Evolutionary conservation across 2,329 filamentous ascomycete genomes (phyloP), one percentile per base, ranked within the genome.

Genomic region (Pleomassaria siparia): DNA sequence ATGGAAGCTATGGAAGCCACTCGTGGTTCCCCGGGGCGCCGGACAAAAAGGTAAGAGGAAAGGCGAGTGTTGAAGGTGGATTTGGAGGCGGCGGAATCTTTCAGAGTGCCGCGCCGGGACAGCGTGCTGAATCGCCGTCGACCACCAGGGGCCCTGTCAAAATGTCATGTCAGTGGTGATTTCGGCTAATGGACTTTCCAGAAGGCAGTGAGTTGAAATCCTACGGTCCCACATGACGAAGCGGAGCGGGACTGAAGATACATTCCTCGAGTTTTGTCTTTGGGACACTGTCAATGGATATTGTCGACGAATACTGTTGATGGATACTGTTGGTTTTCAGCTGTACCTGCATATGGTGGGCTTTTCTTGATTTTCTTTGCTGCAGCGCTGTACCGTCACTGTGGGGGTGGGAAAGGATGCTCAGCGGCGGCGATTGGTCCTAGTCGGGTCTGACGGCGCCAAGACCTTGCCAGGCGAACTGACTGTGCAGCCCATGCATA

Each of bases 281-380:
- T 41, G 18, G 32, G 3, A n/a, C 24, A 21, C 26, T 40, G 47
- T 46, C 51, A 51, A 30, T 15, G 32, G 30, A 16, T 20, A 3
- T 15, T 28, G 2, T 26, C 16, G 18, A 28, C 55, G 51, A 49
- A 54, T 51, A n/a, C n/a, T n/a, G n/a, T n/a, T n/a, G n/a, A n/a
- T n/a, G n/a, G n/a, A n/a, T n/a, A n/a, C n/a, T n/a, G n/a, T n/a
- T n/a, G n/a, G n/a, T n/a, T n/a, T n/a, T n/a, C n/a, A n/a, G n/a
- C n/a, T 49, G 67, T 70, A 67, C 67, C 67, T 70, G 67, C 67
- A 70, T 71, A 69, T 70, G 69, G 28, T 53, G 54, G 55, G 55
- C 48, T 44, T 47, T 51, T 50, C 12, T 26, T 12, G 25, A 26
- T 26, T 50, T 49, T 57, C 44, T 50, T 49, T 55, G 54, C 44